Base-by-base conservation (phyloP, 2,329 filamentous ascomycete genomes). In the Aspergillus novoparasiticus region DNA sequence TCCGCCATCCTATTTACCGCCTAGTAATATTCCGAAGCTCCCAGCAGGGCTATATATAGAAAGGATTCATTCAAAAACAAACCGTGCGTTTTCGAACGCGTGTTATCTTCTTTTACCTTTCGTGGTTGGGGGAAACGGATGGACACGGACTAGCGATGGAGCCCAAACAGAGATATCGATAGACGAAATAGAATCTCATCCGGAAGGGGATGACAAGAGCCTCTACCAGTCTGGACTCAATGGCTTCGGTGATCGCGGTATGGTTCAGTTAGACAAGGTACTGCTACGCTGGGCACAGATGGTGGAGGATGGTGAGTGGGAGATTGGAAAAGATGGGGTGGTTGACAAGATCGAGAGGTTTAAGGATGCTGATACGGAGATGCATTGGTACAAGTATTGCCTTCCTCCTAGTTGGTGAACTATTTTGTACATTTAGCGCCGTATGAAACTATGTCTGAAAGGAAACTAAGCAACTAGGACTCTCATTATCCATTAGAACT, bases 301-400 rank as follows among this genome's bases (percentile, higher is more conserved):
- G 6, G 41, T 61, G 2, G 50, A 61, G 56, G n/a, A 32, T 23
- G 56, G 54, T 5, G 39, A 61, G 54, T 61, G 55, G 59, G 46
- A 55, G 28, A 53, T 64, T 10, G 41, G 43, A 4, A 23, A 34
- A 9, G 50, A 64, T 41, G 63, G 59, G 14, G 57, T 64, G n/a
- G 46, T 32, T n/a, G 53, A 53, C 30, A 57, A 57, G 9, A 46
- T 57, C 45, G 36, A 56, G 12, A 64, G 50, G n/a, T 62, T 64
- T 21, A 45, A 23, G 32, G 53, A 64, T 32, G 51, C 54, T 5
- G 62, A 61, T 59, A 64, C 45, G 10, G 32, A 56, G 28, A 45
- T 50, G 14, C 30, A 59, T 11, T 59, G 57, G 59, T n/a, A 50
- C 5, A 60, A 64, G 11, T 64, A 64, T 58, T 62, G 63, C 59